A percentile compares a stretch with the other conserved stretches of the same genome.
phyloP scores from a whole-genome alignment of 306 rosid species.

The Pyrus communis region DNA sequence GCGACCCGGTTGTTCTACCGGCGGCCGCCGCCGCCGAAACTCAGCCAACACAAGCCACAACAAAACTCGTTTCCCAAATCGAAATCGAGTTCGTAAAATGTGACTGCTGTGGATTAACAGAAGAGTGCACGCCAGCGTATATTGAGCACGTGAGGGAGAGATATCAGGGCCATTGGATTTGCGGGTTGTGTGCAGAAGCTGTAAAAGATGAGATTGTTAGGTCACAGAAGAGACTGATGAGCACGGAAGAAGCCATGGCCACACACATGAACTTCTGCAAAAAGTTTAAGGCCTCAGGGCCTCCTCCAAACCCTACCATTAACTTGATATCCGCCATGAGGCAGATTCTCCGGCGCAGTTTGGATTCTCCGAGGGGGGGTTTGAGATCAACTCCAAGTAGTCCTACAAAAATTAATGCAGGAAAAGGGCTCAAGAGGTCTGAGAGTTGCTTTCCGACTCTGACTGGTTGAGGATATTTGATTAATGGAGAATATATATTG shows the following conservation, averaged over 20 bases:
- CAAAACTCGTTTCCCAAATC: slow-evolving; percentile 22
- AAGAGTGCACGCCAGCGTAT: slow-evolving; percentile 86
- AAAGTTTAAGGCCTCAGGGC: slow-evolving; percentile 57
- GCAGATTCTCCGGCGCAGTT: slow-evolving; percentile 69
- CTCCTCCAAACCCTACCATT: slow-evolving; percentile 64
- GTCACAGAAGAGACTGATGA: slow-evolving; percentile 55
- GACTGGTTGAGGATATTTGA: slow-evolving; percentile 36
- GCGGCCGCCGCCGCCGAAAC: slow-evolving; percentile 40
- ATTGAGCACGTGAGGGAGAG: slow-evolving; percentile 65
- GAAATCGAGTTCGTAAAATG: slow-evolving; percentile 77
- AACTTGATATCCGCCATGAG: slow-evolving; percentile 84
- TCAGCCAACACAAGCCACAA: slow-evolving; percentile 33
- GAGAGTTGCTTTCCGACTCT: slow-evolving; percentile 70
- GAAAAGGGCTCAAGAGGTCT: slow-evolving; percentile 48
- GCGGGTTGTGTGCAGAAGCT: slow-evolving; percentile 90
- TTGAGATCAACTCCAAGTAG: slow-evolving; percentile 53
- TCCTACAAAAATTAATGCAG: slow-evolving; percentile 33
- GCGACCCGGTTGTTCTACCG: slow-evolving; percentile 47
- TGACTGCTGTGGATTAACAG: slow-evolving; percentile 86
- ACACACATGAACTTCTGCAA: slow-evolving; percentile 73
- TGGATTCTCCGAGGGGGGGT: slow-evolving; percentile 68
- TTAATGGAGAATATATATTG: neutral
- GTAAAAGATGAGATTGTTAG: slow-evolving; percentile 74
- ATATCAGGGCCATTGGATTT: slow-evolving; percentile 74
- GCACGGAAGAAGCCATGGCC: slow-evolving; percentile 81